These are phyloP conservation scores for Cylindrodendrum hubeiense DNA, from an alignment of 2,329 filamentous ascomycete genomes.

Conservation along the genomic window DNA sequence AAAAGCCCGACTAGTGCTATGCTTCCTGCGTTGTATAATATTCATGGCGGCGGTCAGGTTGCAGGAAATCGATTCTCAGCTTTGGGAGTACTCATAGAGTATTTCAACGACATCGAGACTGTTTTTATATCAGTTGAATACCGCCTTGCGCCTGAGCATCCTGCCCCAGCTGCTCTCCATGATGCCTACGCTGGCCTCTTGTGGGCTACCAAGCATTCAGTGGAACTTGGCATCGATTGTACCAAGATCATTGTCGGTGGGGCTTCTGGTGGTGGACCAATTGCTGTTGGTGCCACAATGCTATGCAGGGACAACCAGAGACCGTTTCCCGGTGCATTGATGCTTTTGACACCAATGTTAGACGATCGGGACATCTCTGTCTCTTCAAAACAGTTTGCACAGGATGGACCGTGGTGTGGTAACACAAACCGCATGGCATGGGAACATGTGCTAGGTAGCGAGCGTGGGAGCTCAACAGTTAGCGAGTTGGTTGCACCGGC, in stretches of 20 bases:
- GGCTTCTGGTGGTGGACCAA: constrained; percentile 27
- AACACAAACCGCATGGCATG: neutral
- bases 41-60: no score
- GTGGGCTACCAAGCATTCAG: neutral
- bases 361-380: constrained; percentile 15
- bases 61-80: no score
- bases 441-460: neutral
- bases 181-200: constrained; percentile 28
- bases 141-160: constrained; percentile 29
- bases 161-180: constrained; percentile 22
- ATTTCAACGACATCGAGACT: neutral
- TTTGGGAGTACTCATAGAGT: neutral
- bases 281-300: constrained; percentile 22
- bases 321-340: constrained; percentile 22
- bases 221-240: constrained; percentile 21
- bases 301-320: constrained; percentile 20
- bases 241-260: constrained; percentile 25
- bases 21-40: no score
- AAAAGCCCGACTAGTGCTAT: no score
- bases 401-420: neutral
- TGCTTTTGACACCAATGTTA: constrained; percentile 29
- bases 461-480: neutral
- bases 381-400: neutral
- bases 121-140: neutral
- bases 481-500: neutral